Conservation (phyloP, 2,329 filamentous ascomycete species). For the Helminthosporium solani region DNA sequence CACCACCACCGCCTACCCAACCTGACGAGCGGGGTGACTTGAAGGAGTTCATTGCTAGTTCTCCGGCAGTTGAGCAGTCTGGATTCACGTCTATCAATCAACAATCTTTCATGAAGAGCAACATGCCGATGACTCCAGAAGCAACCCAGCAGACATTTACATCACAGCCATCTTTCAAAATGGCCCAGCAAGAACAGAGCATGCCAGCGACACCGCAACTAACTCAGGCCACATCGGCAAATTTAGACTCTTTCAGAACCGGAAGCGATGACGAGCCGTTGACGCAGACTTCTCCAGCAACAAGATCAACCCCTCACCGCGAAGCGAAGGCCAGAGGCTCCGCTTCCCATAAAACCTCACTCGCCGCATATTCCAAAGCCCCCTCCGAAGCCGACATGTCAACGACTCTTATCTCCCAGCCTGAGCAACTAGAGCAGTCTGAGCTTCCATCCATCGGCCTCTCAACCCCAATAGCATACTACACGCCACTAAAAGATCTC, state of each 20-base stretch:
- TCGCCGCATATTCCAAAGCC: constrained; percentile 12
- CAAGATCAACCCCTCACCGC: constrained; percentile 14
- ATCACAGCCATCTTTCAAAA: constrained; percentile 18
- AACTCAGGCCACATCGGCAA: constrained; percentile 35
- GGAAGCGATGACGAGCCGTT: constrained; percentile 3
- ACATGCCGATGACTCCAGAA: constrained; percentile 27
- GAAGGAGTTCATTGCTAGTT: constrained; percentile 10
- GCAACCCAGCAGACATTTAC: constrained; percentile 29
- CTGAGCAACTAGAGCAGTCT: not conserved
- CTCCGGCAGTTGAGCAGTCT: constrained; percentile 9
- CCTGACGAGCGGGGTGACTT: not conserved
- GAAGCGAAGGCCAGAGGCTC: not conserved
- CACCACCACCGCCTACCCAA: constrained; percentile 8
- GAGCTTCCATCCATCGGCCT: constrained; percentile 38
- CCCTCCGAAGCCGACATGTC: constrained; percentile 7
- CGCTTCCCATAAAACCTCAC: constrained; percentile 3
- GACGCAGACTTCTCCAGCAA: constrained; percentile 4
- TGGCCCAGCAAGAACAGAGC: constrained; percentile 18
- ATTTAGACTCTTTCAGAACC: constrained; percentile 19
- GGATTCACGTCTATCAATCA: constrained; percentile 7
- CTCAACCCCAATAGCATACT: constrained; percentile 47
- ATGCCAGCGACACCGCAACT: constrained; percentile 41
- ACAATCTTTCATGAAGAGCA: constrained; percentile 15
- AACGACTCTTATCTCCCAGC: constrained; percentile 1
- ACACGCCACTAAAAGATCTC: constrained; percentile 46